These are phyloP conservation scores for Orbilia quercus DNA, from an alignment of 2,329 filamentous ascomycete species.

Conservation along the genomic window DNA sequence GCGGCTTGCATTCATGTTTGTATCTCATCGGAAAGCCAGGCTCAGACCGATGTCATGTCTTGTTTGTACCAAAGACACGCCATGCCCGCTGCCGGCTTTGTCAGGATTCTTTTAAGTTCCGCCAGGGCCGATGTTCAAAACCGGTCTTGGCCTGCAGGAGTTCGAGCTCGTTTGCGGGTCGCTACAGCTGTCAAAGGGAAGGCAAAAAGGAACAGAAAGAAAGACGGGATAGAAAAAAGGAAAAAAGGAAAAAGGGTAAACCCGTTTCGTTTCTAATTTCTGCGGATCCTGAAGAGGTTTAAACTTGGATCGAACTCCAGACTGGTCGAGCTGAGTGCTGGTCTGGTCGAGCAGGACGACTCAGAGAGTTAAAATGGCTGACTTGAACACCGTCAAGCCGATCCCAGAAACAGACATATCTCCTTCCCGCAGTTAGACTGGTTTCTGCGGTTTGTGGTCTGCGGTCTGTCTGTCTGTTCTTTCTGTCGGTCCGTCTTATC, in stretches of 20 bases:
- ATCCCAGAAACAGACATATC: slow-evolving; percentile 39
- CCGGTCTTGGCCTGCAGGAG: slow-evolving; percentile 35
- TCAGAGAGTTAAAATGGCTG: slow-evolving; percentile 23
- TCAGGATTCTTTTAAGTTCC: no score
- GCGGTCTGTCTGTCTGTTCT: slow-evolving; percentile 6
- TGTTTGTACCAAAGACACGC: no score
- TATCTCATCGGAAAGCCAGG: not conserved
- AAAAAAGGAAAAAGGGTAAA: slow-evolving; percentile 24
- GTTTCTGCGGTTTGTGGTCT: slow-evolving; percentile 10
- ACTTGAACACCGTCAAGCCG: slow-evolving; percentile 20
- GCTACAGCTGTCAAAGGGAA: slow-evolving; percentile 31
- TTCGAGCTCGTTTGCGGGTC: slow-evolving; percentile 35
- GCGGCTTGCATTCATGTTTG: no score
- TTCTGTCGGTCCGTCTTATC: not conserved
- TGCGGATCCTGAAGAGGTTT: slow-evolving; percentile 34
- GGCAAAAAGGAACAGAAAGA: slow-evolving; percentile 1
- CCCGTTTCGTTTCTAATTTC: slow-evolving; percentile 25
- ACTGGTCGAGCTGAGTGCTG: not conserved
- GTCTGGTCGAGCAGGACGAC: slow-evolving; percentile 1
- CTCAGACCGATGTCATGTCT: no score
- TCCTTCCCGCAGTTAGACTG: slow-evolving; percentile 16
- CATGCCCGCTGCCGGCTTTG: no score
- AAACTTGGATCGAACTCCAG: not conserved
- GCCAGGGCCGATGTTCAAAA: no score
- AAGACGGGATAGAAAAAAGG: not conserved